Evolutionary conservation across 148 eudicot species (phyloP).

Genomic region (Camellia sinensis): DNA sequence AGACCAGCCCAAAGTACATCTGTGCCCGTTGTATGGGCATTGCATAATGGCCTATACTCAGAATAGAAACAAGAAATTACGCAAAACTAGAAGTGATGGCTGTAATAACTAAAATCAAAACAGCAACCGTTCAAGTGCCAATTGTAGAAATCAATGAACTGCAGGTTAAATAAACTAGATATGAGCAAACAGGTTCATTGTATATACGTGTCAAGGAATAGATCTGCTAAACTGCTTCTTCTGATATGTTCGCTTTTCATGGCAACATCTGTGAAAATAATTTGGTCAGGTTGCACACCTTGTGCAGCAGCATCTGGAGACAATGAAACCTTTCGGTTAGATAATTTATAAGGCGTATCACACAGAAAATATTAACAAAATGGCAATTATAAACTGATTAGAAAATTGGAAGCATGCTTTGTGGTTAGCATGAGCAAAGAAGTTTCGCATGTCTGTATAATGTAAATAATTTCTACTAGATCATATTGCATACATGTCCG

Average conservation of each 20-base stretch:
- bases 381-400: background rate
- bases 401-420: background rate
- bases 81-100: background rate
- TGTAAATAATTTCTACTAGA: background rate
- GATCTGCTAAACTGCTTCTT: conserved; percentile 84
- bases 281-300: conserved; percentile 87
- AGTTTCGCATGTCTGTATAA: background rate
- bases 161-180: background rate
- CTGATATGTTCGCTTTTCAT: conserved; percentile 87
- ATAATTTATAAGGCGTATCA: background rate
- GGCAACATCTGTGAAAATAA: conserved; percentile 94
- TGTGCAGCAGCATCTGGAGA: conserved; percentile 84
- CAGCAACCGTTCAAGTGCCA: background rate
- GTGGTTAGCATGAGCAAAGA: background rate
- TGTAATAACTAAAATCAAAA: background rate
- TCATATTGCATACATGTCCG: conserved; percentile 64
- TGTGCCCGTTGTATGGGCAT: conserved; percentile 94
- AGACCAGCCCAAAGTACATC: conserved; percentile 97
- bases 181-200: background rate
- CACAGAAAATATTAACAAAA: background rate
- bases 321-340: background rate
- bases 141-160: background rate
- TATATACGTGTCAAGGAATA: conserved; percentile 83
- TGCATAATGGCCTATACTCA: conserved; percentile 71
- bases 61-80: background rate